Evolutionary conservation across 1,284 basidiomycete genomes (phyloP).

Genomic region (Pterulicium gracile): DNA sequence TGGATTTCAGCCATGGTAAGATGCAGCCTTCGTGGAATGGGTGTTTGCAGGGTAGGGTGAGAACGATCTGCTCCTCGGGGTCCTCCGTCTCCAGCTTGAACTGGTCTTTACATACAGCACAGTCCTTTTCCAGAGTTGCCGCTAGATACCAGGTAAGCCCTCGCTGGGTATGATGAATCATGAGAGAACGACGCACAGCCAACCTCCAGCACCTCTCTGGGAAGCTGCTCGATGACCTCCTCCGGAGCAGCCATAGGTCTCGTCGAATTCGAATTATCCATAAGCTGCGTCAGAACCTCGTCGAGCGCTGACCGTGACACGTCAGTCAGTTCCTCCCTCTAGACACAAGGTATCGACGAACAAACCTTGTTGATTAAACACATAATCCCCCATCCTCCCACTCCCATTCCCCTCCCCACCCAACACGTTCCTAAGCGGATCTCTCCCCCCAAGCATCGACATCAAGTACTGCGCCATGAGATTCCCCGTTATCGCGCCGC

Average conservation of each 20-base stretch:
- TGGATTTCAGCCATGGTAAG: slow-evolving; percentile 72
- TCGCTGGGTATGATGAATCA: background rate
- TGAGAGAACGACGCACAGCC: slow-evolving; percentile 36
- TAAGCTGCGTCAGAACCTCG: slow-evolving; percentile 67
- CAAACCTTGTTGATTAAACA: slow-evolving; percentile 71
- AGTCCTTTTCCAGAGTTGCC: slow-evolving; percentile 50
- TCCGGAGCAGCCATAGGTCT: slow-evolving; percentile 68
- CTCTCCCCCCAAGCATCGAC: slow-evolving; percentile 41
- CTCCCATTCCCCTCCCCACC: slow-evolving; percentile 22
- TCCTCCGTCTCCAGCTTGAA: slow-evolving; percentile 58
- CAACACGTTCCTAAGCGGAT: slow-evolving; percentile 31
- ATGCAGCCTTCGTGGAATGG: slow-evolving; percentile 78
- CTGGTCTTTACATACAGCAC: slow-evolving; percentile 73
- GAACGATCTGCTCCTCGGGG: slow-evolving; percentile 55
- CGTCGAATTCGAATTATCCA: slow-evolving; percentile 57
- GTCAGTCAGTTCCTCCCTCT: slow-evolving; percentile 5
- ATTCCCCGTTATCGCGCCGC: slow-evolving; percentile 39
- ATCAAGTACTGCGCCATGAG: slow-evolving; percentile 65
- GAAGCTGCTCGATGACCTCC: slow-evolving; percentile 52
- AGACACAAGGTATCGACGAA: background rate
- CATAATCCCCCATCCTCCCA: slow-evolving; percentile 71
- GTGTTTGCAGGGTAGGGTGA: slow-evolving; percentile 71
- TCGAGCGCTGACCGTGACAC: slow-evolving; percentile 51
- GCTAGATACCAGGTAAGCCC: slow-evolving; percentile 24
- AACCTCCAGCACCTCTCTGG: slow-evolving; percentile 47